These are phyloP conservation scores for Aspergillus aculeatinus DNA, from an alignment of 2,329 filamentous ascomycete species.

Conservation along the genomic window DNA sequence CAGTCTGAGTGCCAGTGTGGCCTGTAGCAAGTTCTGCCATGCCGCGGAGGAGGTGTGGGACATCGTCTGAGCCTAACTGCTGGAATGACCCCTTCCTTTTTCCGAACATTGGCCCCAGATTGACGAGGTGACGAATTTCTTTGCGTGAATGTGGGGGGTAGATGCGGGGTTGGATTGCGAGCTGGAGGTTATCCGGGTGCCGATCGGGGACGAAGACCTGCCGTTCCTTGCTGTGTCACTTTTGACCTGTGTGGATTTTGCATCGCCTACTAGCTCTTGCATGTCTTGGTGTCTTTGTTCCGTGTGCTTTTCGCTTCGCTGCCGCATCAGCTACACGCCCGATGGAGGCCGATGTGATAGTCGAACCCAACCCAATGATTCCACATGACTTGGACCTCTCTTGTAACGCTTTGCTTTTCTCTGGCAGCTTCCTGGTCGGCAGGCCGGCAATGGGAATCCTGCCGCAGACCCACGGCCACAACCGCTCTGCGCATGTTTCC, in stretches of 20 bases:
- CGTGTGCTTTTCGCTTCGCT: constrained; percentile 8
- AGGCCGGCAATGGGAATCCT: not conserved
- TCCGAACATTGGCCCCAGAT: constrained; percentile 15
- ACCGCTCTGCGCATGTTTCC: not conserved
- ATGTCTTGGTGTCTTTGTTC: constrained; percentile 15
- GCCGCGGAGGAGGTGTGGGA: constrained; percentile 96
- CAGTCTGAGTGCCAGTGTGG: constrained; percentile 93
- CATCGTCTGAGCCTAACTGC: constrained; percentile 65
- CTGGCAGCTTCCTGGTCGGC: constrained; percentile 2
- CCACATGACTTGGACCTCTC: constrained; percentile 3
- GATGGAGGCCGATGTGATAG: not conserved
- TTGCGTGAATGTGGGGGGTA: constrained; percentile 21
- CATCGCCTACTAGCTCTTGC: constrained; percentile 15
- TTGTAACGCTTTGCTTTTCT: not conserved
- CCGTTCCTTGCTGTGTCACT: constrained; percentile 5
- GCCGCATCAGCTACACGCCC: not conserved
- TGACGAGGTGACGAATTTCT: constrained; percentile 34
- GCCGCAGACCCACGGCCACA: not conserved
- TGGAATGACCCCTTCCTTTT: constrained; percentile 5
- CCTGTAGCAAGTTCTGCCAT: constrained; percentile 99
- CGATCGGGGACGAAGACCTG: constrained; percentile 4
- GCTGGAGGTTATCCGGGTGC: constrained; percentile 10
- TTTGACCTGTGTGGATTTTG: constrained; percentile 9
- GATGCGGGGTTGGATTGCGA: constrained; percentile 9
- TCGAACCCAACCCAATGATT: not conserved